Percentiles rank a stretch among this genome's conserved stretches.
Evolutionary conservation across 345 rosid genomes (phyloP).

Genomic region (Gossypioides kirkii): DNA sequence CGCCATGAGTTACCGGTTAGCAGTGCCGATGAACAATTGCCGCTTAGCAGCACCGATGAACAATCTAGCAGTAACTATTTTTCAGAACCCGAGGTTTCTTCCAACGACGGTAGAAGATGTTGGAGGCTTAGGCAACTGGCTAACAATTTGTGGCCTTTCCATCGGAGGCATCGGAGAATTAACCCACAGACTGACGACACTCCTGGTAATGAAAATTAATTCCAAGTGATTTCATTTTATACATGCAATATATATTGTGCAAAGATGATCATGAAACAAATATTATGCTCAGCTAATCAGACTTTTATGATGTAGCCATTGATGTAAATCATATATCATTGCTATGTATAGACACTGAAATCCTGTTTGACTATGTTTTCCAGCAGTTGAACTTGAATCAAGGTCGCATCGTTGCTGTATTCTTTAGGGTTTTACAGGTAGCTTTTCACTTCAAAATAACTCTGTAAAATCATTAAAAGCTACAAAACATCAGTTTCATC

Average conservation of each 20-base stretch:
- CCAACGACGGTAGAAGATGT: constrained; percentile 31
- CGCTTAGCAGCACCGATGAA: constrained; percentile 5
- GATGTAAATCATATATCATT: neutral
- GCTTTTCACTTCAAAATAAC: neutral
- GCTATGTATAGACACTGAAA: constrained; percentile 9
- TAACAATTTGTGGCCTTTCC: constrained; percentile 44
- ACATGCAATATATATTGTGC: neutral
- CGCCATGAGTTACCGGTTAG: constrained; percentile 38
- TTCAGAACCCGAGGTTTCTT: constrained; percentile 1
- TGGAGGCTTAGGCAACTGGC: constrained; percentile 41
- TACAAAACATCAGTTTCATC: neutral
- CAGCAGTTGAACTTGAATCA: constrained; percentile 29
- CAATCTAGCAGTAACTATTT: neutral
- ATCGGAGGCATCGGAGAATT: constrained; percentile 38
- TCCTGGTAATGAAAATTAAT: constrained; percentile 37
- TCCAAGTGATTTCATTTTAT: neutral
- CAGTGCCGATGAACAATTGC: constrained; percentile 13
- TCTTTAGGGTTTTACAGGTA: constrained; percentile 28
- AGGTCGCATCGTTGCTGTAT: constrained; percentile 27
- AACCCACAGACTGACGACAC: constrained; percentile 16
- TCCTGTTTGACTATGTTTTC: constrained; percentile 10
- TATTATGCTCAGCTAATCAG: neutral
- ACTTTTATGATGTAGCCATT: neutral
- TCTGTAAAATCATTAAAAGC: neutral
- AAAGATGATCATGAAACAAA: neutral